Evolutionary conservation across 192 early-diverging fungal species (phyloP).

Genomic region (Geosiphon pyriformis): DNA sequence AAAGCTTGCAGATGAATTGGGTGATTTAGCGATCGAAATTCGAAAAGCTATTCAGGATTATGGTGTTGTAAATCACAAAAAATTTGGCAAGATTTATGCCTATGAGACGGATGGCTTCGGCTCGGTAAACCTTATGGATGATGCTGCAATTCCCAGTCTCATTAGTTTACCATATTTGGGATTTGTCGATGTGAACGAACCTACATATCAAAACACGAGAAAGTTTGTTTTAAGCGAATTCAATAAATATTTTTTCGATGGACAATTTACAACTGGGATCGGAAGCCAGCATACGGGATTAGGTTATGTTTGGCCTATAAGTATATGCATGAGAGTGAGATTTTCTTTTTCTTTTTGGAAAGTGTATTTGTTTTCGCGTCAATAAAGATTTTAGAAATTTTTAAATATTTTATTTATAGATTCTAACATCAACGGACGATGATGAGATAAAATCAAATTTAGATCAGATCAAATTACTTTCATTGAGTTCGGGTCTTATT

Average conservation of each 20-base stretch:
- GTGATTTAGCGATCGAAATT: conserved; percentile 42
- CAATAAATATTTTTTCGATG: conserved; percentile 61
- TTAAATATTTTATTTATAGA: neutral
- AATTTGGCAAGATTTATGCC: conserved; percentile 52
- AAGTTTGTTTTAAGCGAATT: conserved; percentile 47
- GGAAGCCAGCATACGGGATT: conserved; percentile 12
- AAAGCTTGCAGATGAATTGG: conserved; percentile 35
- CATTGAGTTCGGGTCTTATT: neutral
- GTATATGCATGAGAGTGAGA: neutral
- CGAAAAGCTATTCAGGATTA: conserved; percentile 46
- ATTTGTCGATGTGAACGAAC: conserved; percentile 42
- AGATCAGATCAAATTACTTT: neutral
- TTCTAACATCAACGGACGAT: conserved; percentile 9
- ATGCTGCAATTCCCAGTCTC: conserved; percentile 62
- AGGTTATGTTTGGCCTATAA: conserved; percentile 13
- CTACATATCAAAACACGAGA: conserved; percentile 54
- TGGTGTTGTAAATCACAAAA: conserved; percentile 45
- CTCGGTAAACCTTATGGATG: conserved; percentile 59
- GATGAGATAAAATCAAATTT: conserved; percentile 3
- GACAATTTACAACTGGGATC: neutral
- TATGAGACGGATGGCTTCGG: conserved; percentile 73
- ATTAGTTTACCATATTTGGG: conserved; percentile 57
- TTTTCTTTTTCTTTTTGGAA: neutral
- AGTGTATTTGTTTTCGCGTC: neutral
- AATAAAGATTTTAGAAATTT: neutral